Evolutionary conservation across 1,139 yeast genomes (phyloP).

Genomic region (Scheffersomyces segobiensis): DNA sequence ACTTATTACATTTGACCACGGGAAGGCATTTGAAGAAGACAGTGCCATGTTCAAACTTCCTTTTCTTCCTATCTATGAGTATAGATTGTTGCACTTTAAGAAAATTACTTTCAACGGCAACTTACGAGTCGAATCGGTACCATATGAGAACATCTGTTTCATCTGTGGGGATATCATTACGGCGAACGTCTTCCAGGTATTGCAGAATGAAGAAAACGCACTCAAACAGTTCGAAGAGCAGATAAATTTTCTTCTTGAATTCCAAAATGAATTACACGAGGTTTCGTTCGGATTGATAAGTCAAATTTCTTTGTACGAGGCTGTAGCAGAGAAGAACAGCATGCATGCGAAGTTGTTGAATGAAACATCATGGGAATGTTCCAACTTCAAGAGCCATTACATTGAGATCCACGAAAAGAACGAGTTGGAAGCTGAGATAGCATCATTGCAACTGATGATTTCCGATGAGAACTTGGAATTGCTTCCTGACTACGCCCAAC

Average conservation of each 20-base stretch:
- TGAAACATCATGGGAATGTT: constrained; percentile 29
- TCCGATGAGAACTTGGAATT: constrained; percentile 88
- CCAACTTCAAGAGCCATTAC: constrained; percentile 50
- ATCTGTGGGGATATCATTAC: constrained; percentile 47
- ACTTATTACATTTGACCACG: constrained; percentile 48
- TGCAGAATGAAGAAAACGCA: constrained; percentile 45
- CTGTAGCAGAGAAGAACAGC: constrained; percentile 44
- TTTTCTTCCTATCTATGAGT: constrained; percentile 43
- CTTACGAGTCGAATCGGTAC: constrained; percentile 45
- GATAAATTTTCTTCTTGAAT: constrained; percentile 37
- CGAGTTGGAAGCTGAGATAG: constrained; percentile 51
- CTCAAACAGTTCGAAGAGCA: constrained; percentile 43
- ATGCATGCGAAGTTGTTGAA: constrained; percentile 36
- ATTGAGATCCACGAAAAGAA: constrained; percentile 48
- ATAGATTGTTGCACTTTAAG: constrained; percentile 26
- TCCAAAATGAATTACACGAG: constrained; percentile 50
- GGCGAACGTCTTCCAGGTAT: constrained; percentile 40
- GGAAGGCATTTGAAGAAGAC: constrained; percentile 33
- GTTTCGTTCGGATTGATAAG: constrained; percentile 43
- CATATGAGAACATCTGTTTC: constrained; percentile 49
- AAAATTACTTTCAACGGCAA: constrained; percentile 33
- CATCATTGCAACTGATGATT: constrained; percentile 56
- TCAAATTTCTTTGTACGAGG: constrained; percentile 55
- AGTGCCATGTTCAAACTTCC: constrained; percentile 44
- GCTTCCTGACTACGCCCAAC: constrained; percentile 90